Percentiles rank a stretch among this genome's conserved stretches.
Conservation (phyloP, 306 rosid species). For the Luffa acutangula region DNA sequence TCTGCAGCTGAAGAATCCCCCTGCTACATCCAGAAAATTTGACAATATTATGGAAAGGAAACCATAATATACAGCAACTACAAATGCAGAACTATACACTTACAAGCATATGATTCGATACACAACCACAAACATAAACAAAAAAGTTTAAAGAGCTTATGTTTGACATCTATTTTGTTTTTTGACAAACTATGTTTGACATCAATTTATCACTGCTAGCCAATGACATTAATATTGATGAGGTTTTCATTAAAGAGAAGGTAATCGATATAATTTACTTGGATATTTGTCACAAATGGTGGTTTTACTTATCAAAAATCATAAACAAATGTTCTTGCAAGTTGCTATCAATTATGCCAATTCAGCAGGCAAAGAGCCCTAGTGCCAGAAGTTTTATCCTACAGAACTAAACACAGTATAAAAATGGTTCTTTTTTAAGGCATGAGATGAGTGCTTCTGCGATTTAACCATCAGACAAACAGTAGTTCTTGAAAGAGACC, state of each 20-base stretch:
- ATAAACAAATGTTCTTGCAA: neutral
- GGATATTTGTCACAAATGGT: neutral
- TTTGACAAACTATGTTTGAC: neutral
- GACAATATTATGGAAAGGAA: neutral
- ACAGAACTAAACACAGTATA: neutral
- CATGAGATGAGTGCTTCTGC: neutral
- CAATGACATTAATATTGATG: neutral
- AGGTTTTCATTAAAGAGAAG: neutral
- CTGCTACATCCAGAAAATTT: neutral
- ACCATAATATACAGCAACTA: neutral
- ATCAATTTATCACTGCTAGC: neutral
- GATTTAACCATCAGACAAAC: neutral
- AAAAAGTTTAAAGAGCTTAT: neutral
- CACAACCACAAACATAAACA: neutral
- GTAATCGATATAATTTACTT: neutral
- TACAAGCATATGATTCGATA: neutral
- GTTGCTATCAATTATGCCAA: neutral
- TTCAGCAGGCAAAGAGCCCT: neutral
- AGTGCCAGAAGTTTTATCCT: neutral
- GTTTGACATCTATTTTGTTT: neutral
- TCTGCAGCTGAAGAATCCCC: constrained; percentile 36
- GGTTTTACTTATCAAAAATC: neutral
- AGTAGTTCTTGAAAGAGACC: neutral
- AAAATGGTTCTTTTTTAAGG: neutral
- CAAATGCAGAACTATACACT: neutral